phyloP scores from a whole-genome alignment of 176 grass and related monocot genomes.

The Saccharum spontaneum region DNA sequence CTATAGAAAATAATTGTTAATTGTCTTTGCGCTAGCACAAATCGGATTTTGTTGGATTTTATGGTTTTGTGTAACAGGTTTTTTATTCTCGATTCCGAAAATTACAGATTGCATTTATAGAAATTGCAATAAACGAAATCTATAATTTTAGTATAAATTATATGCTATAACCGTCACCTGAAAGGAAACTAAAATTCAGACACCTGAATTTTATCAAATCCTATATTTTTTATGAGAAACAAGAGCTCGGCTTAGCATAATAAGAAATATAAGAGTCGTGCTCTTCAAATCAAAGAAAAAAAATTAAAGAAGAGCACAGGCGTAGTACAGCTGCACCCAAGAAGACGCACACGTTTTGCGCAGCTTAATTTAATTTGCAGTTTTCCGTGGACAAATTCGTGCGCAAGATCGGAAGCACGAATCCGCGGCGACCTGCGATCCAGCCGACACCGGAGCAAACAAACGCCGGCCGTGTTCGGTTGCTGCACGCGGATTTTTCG shows the following conservation, averaged over 20 bases:
- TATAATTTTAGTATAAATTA: too few species aligned
- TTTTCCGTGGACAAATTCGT: neutral
- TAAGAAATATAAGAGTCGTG: neutral
- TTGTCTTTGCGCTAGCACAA: too few species aligned
- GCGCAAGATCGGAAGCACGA: neutral
- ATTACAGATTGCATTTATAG: too few species aligned
- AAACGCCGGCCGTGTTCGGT: conserved; percentile 16
- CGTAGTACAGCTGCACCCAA: neutral
- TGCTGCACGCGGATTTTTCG: neutral
- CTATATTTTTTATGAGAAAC: neutral
- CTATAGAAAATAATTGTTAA: too few species aligned
- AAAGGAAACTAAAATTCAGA: too few species aligned
- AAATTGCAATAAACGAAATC: too few species aligned
- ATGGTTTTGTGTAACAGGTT: too few species aligned
- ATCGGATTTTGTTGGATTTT: too few species aligned
- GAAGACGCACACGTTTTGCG: conserved; percentile 21
- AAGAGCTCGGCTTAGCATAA: neutral
- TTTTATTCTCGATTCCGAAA: too few species aligned
- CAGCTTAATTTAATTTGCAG: neutral
- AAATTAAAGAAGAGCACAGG: neutral
- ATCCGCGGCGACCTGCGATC: conserved; percentile 5
- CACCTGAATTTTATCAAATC: too few species aligned
- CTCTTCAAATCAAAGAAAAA: neutral
- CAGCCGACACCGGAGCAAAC: conserved; percentile 29
- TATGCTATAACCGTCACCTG: too few species aligned